Evolutionary conservation across 108 stramenopile genomes (phyloP), one percentile per base, ranked within the genome.

Genomic region (Schizochytrium sp.): DNA sequence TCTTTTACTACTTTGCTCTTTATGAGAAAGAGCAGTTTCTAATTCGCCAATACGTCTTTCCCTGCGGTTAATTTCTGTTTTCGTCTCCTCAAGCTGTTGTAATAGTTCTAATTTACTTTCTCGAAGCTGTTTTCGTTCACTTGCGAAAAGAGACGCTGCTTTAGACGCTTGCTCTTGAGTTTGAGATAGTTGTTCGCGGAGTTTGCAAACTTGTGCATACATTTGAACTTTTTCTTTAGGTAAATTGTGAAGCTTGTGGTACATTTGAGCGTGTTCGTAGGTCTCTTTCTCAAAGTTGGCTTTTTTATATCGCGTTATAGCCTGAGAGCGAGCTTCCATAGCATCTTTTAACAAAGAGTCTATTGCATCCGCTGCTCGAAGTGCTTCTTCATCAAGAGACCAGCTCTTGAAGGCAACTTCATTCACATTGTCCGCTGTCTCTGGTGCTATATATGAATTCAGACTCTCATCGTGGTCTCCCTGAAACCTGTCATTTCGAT

Each of bases 231-330:
- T 69, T 15, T 69, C 64, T 44, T 38, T 69, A 8, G 64, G 64
- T 15, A 69, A 44, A 38, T 69, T 69, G 64, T 69, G 64, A 8
- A 69, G 44, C 10, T 38, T 69, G 5, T 69, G 40, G 64, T 69
- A 69, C 64, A 69, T 69, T 69, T 13, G 64, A 7, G 64, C 64
- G 28, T 69, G 64, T 15, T 69, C 64, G 28, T 69, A 69, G 42
- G 64, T 13, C 7, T 69, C 64, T 1, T 69, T 69, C 28, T 69
- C 64, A 10, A 7, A 44, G 12, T 8, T 69, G 8, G 64, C 64
- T 38, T 69, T 38, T 1, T 69, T 69, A 44, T 69, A 69, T 15
- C 15, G 7, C 64, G 40, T 69, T 44, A 69, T 44, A 8, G 64
- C 64, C 44, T 69, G 42, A 44, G 64, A 7, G 19, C 64, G 64